Percentiles rank a stretch among this genome's conserved stretches.
Conservation (phyloP, 2,329 filamentous ascomycete species). For the Aschersonia sp. region DNA sequence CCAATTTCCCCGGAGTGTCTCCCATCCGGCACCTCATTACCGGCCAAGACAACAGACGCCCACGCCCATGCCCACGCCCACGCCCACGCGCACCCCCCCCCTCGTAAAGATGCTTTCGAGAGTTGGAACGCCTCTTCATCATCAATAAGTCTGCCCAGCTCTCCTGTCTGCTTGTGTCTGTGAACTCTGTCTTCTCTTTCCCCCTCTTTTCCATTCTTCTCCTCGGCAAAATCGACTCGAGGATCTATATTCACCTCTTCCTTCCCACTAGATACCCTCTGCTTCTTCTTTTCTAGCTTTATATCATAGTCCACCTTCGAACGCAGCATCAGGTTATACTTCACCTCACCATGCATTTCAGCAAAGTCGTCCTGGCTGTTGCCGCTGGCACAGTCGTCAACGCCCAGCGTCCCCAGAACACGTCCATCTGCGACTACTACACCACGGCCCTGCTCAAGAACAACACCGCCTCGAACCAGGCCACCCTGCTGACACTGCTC, state of each 20-base stretch:
- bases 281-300: neutral
- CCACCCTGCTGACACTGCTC: constrained; percentile 37
- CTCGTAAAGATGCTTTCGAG: neutral
- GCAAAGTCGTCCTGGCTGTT: constrained; percentile 8
- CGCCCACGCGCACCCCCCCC: too few species aligned
- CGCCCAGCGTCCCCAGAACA: constrained; percentile 32
- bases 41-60: neutral
- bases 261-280: neutral
- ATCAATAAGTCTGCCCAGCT: constrained; percentile 1
- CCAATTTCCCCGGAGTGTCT: neutral
- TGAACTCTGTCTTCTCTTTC: neutral
- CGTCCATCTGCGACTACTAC: constrained; percentile 49
- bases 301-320: neutral
- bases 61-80: too few species aligned
- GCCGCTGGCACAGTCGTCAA: constrained; percentile 8
- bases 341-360: constrained; percentile 11
- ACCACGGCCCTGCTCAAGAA: constrained; percentile 42
- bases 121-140: neutral
- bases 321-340: neutral
- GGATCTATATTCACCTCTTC: neutral
- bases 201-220: neutral
- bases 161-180: neutral
- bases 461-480: constrained; percentile 44
- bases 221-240: too few species aligned
- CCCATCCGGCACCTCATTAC: neutral